phyloP scores from a whole-genome alignment of 2,329 filamentous ascomycete genomes.

The Calonectria montana region DNA sequence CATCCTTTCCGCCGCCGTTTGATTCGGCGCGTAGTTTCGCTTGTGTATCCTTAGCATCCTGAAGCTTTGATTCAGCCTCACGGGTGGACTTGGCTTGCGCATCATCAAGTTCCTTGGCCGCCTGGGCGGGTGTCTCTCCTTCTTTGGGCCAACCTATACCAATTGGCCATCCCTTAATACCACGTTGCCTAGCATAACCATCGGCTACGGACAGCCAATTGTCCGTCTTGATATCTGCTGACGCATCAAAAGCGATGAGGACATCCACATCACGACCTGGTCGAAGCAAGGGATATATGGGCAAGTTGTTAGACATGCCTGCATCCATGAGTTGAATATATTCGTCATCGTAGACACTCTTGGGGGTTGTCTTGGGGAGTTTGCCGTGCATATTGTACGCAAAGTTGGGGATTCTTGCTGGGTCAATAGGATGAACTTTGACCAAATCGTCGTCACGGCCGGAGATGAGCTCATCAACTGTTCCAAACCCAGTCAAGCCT shows the following conservation, averaged over 20 bases:
- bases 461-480: constrained; percentile 85
- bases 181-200: constrained; percentile 89
- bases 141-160: constrained; percentile 91
- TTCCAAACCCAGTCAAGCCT: constrained; percentile 78
- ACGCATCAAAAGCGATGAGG: constrained; percentile 92
- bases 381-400: constrained; percentile 82
- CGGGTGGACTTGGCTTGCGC: constrained; percentile 71
- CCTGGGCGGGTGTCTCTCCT: constrained; percentile 67
- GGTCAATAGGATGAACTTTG: constrained; percentile 95
- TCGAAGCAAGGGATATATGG: constrained; percentile 92
- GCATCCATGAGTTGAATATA: constrained; percentile 94
- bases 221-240: constrained; percentile 90
- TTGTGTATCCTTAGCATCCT: constrained; percentile 66
- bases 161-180: constrained; percentile 93
- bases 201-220: constrained; percentile 97
- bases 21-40: constrained; percentile 42
- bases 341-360: constrained; percentile 75
- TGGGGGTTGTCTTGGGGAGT: constrained; percentile 81
- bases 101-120: constrained; percentile 71
- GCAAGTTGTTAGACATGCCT: constrained; percentile 98
- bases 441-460: constrained; percentile 85
- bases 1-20: constrained; percentile 35
- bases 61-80: constrained; percentile 73
- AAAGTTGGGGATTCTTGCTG: constrained; percentile 91
- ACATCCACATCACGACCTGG: constrained; percentile 91